Base-by-base conservation (phyloP, 345 rosid genomes). In the Anastatica hierochuntica region DNA sequence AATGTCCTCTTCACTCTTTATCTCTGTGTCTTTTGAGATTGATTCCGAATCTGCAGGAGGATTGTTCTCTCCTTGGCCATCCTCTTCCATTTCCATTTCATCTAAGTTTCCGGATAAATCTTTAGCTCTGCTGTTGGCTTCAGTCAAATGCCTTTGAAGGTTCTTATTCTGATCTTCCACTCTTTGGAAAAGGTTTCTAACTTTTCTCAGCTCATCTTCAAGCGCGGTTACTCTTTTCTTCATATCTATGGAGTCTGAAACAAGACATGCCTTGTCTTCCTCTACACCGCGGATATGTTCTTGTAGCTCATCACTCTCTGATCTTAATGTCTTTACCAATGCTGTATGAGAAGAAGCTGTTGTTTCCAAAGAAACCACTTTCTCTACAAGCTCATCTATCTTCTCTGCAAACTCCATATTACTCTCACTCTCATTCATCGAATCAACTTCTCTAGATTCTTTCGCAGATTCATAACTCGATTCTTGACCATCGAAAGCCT, bases 311-410 rank as follows among this genome's bases (percentile, higher is more conserved):
- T 76, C 78, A 4, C 85, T 70, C 36, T 85, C 90, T 36, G 79
- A 77, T 68, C 68, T 73, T 49, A 88, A 54, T 37, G 72, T 75
- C 49, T 68, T 70, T 6, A 88, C 75, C 65, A 72, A 35, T 42
- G 95, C 74, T 35, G 60, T 55, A 44, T 92, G 86, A 60, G 94
- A 79, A 20, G 78, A 74, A 7, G 75, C 77, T 10, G 60, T 71
- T 18, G 76, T 70, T 56, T 85, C 90, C 62, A 85, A 56, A 42
- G 51, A 56, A 18, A 75, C 80, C 19, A 88, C 90, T 68, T 74
- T 85, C 7, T 81, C 78, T 4, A 79, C 95, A 38, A 88, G 84
- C 50, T 77, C 78, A 63, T 92, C 86, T 14, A 88, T 76, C 42
- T 68, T 92, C 39, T 77, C 88, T 2, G 77, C 78, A 49, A 88